Conservation (phyloP, 2,329 filamentous ascomycete genomes). For the Arthrobotrys sinensis region DNA sequence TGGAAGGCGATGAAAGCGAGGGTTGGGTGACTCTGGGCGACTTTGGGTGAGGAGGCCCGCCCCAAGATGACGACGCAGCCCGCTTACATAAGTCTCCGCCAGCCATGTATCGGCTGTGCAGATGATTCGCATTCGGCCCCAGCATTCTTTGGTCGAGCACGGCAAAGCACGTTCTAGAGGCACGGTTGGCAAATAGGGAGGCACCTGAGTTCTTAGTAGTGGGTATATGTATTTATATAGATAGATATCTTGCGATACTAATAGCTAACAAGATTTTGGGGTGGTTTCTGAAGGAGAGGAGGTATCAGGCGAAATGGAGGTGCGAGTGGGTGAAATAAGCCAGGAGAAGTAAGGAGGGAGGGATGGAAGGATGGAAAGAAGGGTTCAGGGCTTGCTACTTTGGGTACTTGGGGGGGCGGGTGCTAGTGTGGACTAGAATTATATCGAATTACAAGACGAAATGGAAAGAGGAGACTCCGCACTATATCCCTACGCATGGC, state of each 20-base stretch:
- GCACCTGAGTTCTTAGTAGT: neutral
- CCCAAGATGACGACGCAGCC: conserved; percentile 19
- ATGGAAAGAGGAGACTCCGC: conserved; percentile 31
- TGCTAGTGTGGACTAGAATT: neutral
- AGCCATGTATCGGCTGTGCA: conserved; percentile 15
- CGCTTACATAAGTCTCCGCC: conserved; percentile 26
- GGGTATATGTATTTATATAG: neutral
- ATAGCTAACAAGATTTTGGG: conserved; percentile 2
- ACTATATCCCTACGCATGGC: conserved; percentile 8
- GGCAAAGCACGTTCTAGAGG: neutral
- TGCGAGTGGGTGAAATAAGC: neutral
- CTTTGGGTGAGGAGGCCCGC: conserved; percentile 22
- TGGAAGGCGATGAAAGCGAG: conserved; percentile 13
- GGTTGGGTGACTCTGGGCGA: neutral
- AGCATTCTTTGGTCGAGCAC: neutral
- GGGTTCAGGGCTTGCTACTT: neutral
- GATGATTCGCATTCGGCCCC: conserved; percentile 2
- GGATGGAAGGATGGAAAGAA: neutral
- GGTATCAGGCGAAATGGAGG: neutral
- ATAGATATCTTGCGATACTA: conserved; percentile 3
- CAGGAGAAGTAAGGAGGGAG: neutral
- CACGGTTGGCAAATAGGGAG: neutral
- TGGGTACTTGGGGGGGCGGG: neutral
- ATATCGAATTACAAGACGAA: conserved; percentile 13
- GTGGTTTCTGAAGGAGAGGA: conserved; percentile 3